A percentile compares a stretch with the other conserved stretches of the same genome.
Evolutionary conservation across 139 green algal species (phyloP).

Genomic region (Nannochloris sp.): DNA sequence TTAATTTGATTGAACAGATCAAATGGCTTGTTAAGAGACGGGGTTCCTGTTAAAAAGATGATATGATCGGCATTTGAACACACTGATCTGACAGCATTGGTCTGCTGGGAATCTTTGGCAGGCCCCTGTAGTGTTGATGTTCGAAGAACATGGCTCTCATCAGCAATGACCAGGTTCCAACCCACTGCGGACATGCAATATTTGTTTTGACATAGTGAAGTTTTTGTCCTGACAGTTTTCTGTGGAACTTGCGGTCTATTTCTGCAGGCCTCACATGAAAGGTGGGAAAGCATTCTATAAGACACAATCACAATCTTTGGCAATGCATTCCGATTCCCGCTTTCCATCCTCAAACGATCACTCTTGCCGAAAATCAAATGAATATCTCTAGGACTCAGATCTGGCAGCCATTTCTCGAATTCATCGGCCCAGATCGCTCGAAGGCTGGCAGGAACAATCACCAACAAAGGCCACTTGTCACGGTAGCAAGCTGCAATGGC

Average conservation of each 20-base stretch:
- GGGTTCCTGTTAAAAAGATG: constrained; percentile 83
- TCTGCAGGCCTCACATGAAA: constrained; percentile 49
- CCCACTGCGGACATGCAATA: constrained; percentile 57
- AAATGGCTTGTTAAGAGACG: constrained; percentile 71
- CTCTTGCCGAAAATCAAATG: constrained; percentile 63
- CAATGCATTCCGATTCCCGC: neutral
- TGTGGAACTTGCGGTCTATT: neutral
- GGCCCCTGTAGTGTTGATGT: constrained; percentile 31
- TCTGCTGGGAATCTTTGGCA: constrained; percentile 50
- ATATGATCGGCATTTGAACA: constrained; percentile 29
- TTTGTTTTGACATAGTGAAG: neutral
- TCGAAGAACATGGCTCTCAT: constrained; percentile 69
- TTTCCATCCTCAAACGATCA: constrained; percentile 22
- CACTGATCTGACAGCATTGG: constrained; percentile 47
- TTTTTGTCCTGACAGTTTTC: neutral
- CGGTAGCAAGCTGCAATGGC: constrained; percentile 77
- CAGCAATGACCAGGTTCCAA: constrained; percentile 41
- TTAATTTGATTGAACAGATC: constrained; percentile 74
- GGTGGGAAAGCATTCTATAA: constrained; percentile 79
- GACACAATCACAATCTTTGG: constrained; percentile 55
- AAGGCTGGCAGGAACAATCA: constrained; percentile 78
- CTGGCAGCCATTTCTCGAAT: constrained; percentile 85
- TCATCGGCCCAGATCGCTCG: constrained; percentile 90
- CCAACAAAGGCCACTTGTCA: constrained; percentile 85
- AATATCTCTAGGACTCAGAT: constrained; percentile 46